These are phyloP conservation scores for Microdochium bolleyi DNA, from an alignment of 2,329 filamentous ascomycete species.

Conservation along the genomic window DNA sequence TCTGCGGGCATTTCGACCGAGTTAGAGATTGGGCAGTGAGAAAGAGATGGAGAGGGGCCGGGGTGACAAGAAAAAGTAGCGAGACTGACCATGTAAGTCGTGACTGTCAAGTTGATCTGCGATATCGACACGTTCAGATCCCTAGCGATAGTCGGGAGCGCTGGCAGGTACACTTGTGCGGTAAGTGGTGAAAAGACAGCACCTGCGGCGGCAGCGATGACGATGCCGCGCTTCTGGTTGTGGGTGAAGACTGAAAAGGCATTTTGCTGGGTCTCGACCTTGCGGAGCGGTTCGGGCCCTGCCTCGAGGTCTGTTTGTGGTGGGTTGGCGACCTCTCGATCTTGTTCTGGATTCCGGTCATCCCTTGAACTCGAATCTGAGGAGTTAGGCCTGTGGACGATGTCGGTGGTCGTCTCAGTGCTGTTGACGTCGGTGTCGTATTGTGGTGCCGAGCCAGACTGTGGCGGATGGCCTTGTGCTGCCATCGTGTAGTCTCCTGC, in stretches of 20 bases:
- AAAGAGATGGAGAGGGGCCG: no score
- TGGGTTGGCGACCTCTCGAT: no score
- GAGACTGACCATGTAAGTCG: conserved; percentile 21
- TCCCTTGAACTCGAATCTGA: no score
- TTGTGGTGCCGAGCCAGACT: no score
- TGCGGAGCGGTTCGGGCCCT: not conserved
- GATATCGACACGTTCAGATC: not conserved
- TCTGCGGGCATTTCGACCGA: conserved; percentile 25
- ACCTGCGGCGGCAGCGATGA: conserved; percentile 18
- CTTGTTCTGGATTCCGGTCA: no score
- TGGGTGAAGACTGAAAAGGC: conserved; percentile 13
- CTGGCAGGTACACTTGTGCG: conserved; percentile 35
- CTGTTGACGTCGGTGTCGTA: no score
- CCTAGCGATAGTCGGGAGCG: conserved; percentile 27
- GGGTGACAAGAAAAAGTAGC: conserved; percentile 2
- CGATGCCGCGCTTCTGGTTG: conserved; percentile 19
- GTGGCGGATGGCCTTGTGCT: not conserved
- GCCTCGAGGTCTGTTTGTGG: not conserved
- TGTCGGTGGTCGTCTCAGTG: not conserved
- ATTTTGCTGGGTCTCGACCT: conserved; percentile 1
- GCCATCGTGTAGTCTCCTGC: no score
- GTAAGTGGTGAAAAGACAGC: conserved; percentile 23
- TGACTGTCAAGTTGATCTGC: conserved; percentile 15
- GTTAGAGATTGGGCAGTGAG: not conserved
- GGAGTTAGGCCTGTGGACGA: no score